Conservation (phyloP, 352 stramenopile species). For the Globisporangium barbulae region DNA sequence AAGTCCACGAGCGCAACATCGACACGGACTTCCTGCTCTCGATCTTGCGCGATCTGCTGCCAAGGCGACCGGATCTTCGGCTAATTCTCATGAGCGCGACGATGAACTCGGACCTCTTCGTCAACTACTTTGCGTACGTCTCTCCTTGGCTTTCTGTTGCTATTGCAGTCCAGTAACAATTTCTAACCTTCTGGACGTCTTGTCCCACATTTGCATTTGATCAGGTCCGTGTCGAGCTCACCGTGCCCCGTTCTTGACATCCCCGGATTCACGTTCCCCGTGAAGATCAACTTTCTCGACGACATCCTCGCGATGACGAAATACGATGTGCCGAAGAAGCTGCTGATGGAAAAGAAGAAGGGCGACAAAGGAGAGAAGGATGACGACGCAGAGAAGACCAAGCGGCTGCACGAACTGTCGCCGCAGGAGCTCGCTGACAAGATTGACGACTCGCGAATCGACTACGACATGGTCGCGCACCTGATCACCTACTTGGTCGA, state of each 20-base stretch:
- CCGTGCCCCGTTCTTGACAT: constrained; percentile 80
- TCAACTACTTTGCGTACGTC: constrained; percentile 81
- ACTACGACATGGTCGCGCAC: constrained; percentile 92
- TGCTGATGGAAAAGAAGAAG: constrained; percentile 61
- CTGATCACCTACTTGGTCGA: constrained; percentile 79
- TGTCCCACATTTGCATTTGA: background rate
- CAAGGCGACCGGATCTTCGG: constrained; percentile 69
- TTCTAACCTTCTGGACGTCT: background rate
- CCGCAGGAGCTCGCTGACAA: constrained; percentile 53
- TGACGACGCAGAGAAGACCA: constrained; percentile 23
- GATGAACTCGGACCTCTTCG: constrained; percentile 89
- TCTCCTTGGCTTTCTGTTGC: background rate
- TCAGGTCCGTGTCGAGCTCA: constrained; percentile 13
- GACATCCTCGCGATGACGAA: constrained; percentile 58
- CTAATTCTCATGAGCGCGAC: constrained; percentile 98
- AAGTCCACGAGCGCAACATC: constrained; percentile 97
- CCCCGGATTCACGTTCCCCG: constrained; percentile 81
- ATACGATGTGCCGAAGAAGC: constrained; percentile 61
- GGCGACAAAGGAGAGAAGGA: constrained; percentile 22
- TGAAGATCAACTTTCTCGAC: constrained; percentile 76
- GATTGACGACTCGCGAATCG: constrained; percentile 90
- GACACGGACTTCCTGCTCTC: constrained; percentile 96
- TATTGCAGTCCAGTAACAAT: background rate
- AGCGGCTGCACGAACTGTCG: constrained; percentile 30
- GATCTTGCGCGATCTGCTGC: constrained; percentile 84